Evolutionary conservation across 2,329 filamentous ascomycete genomes (phyloP), one percentile per base, ranked within the genome.

Genomic region (Magnaporthiopsis rhizophila): DNA sequence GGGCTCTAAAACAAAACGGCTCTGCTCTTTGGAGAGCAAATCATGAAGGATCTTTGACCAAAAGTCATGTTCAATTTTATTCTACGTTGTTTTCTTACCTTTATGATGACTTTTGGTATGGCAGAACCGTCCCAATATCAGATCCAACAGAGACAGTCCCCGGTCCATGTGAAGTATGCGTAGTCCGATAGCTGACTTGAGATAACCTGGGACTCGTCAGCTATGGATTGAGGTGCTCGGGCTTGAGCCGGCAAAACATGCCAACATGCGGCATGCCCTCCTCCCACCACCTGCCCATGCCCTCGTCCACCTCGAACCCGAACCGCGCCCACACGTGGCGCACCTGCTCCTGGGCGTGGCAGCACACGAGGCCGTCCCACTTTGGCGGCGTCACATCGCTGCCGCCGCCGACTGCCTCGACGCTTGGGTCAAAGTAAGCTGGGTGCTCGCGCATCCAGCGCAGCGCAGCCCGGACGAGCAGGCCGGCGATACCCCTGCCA

Each of bases 181-280:
- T 36, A 13, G 34, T 36, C 34, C 7, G 38, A 18, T 38, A 18
- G 38, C 13, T 45, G 38, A 18, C 3, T 18, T 45, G 13, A 18
- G 15, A 45, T 5, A 45, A 1, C 13, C 15, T 13, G 38, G 6
- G 38, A 12, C 6, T 36, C 30, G 56, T 21, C 24, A 57, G 3
- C 57, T 58, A 58, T 18, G 57, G 57, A 58, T 58, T 62, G 21
- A 67, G 32, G 13, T 64, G 34, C 63, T 68, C 69, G 4, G 79
- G 66, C 4, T 78, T 71, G 34, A 87, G 66, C 45, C 84, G 77
- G 68, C 75, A 71, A 68, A 85, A 96, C 92, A 97, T 96, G 66
- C 90, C 92, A 24, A 96, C 82, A 78, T 97, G 92, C 68, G 84
- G 80, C 64, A 97, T 94, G 4, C 89, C 91, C 71, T 95, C 92